A percentile compares a stretch with the other conserved stretches of the same genome.
These are phyloP conservation scores for Sporothrix sp. DNA, from an alignment of 2,329 filamentous ascomycete species.

Conservation along the genomic window DNA sequence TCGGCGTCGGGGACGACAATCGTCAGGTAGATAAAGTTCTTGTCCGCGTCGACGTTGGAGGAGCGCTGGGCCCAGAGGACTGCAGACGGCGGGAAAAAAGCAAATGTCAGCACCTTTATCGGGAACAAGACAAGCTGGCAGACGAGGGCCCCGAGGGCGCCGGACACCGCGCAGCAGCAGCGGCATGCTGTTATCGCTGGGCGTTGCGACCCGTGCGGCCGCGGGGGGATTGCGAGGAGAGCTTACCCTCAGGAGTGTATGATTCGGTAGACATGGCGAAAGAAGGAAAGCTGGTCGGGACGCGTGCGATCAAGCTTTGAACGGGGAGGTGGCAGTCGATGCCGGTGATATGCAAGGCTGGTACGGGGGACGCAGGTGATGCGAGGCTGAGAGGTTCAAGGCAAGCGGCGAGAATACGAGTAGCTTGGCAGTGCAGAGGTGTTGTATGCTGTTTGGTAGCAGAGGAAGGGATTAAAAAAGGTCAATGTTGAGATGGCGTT, in stretches of 20 bases:
- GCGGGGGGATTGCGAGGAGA: background rate
- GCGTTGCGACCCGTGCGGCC: no score
- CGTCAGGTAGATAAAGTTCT: slow-evolving; percentile 93
- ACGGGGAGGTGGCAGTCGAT: background rate
- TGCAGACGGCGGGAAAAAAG: slow-evolving; percentile 27
- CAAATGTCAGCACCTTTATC: background rate
- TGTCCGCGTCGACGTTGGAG: slow-evolving; percentile 63
- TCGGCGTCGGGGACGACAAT: slow-evolving; percentile 81
- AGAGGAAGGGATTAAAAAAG: background rate
- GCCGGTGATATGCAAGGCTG: background rate
- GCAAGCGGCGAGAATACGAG: no score
- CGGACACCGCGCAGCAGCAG: no score
- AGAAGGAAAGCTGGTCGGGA: background rate
- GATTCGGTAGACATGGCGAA: slow-evolving; percentile 23
- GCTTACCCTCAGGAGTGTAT: slow-evolving; percentile 32
- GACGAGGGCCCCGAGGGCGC: no score
- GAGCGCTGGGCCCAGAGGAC: slow-evolving; percentile 99
- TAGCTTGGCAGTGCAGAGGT: no score
- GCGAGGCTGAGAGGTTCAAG: background rate
- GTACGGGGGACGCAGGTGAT: background rate
- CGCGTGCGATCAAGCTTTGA: background rate
- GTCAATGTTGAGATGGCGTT: slow-evolving; percentile 8
- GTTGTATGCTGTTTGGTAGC: no score
- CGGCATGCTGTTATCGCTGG: no score
- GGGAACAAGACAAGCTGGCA: no score